Conservation (phyloP, 1,284 basidiomycete genomes). For the Malassezia yamatoensis region DNA sequence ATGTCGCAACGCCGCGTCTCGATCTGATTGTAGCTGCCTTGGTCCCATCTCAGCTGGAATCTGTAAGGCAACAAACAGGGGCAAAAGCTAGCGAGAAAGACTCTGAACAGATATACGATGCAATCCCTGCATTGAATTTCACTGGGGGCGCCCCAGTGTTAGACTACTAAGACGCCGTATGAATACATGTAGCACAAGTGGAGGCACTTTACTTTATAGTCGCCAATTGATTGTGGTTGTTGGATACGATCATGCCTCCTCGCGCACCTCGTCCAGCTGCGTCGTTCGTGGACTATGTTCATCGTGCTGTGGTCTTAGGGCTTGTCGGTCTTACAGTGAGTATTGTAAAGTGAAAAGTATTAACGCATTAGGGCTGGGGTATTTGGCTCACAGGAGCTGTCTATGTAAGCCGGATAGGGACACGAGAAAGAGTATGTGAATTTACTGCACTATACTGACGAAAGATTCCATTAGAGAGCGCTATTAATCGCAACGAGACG, state of each 20-base stretch:
- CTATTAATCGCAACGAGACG: neutral
- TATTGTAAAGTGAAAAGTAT: neutral
- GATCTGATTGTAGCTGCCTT: conserved; percentile 34
- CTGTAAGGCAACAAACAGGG: neutral
- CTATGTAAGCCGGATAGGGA: conserved; percentile 14
- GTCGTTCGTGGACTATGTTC: conserved; percentile 12
- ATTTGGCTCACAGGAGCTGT: conserved; percentile 17
- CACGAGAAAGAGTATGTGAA: conserved; percentile 15
- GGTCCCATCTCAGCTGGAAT: conserved; percentile 26
- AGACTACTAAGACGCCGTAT: neutral
- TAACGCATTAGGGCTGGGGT: conserved; percentile 10
- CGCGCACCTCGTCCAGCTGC: neutral
- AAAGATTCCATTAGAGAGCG: conserved; percentile 7
- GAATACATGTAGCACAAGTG: neutral
- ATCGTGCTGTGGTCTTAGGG: conserved; percentile 8
- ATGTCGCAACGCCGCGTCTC: conserved; percentile 33
- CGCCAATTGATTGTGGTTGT: no score
- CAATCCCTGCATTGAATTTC: neutral
- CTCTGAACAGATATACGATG: neutral
- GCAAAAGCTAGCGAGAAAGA: neutral
- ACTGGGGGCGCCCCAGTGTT: conserved; percentile 3
- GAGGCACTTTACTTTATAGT: neutral
- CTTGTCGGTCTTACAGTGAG: conserved; percentile 11
- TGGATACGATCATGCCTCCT: neutral
- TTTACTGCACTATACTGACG: neutral